Conservation (phyloP, 2,329 filamentous ascomycete genomes). For the Sclerotinia sclerotiorum region DNA sequence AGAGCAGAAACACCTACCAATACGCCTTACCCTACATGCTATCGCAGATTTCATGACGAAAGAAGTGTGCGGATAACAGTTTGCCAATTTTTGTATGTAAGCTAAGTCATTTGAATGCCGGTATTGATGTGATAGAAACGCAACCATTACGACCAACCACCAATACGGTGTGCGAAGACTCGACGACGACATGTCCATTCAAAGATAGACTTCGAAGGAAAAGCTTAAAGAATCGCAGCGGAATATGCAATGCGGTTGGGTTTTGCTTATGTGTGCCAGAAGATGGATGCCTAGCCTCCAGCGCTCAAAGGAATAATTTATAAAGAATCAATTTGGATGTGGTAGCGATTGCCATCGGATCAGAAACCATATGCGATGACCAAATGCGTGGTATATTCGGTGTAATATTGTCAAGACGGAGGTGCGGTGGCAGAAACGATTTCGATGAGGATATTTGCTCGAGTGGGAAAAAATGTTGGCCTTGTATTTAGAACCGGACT, state of each 20-base stretch:
- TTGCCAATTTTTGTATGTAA: not conserved
- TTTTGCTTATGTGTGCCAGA: not conserved
- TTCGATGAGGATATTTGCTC: not conserved
- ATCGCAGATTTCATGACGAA: not conserved
- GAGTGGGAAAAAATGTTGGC: not conserved
- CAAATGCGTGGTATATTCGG: not conserved
- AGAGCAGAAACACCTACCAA: not conserved
- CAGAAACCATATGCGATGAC: not conserved
- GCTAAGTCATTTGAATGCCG: not conserved
- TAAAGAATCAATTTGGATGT: not conserved
- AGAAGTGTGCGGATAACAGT: not conserved
- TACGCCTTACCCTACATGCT: not conserved
- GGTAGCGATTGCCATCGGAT: no score
- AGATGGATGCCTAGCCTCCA: not conserved
- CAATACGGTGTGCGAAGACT: not conserved
- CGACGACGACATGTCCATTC: not conserved
- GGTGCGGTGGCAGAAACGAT: not conserved
- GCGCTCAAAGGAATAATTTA: not conserved
- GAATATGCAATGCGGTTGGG: not conserved
- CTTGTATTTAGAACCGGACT: not conserved
- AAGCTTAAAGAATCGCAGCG: not conserved
- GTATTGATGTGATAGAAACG: slow-evolving; percentile 1
- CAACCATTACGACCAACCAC: not conserved
- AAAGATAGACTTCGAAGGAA: not conserved
- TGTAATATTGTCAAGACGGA: not conserved